Evolutionary conservation across 306 rosid genomes (phyloP).

Genomic region (Ormosia emarginata): DNA sequence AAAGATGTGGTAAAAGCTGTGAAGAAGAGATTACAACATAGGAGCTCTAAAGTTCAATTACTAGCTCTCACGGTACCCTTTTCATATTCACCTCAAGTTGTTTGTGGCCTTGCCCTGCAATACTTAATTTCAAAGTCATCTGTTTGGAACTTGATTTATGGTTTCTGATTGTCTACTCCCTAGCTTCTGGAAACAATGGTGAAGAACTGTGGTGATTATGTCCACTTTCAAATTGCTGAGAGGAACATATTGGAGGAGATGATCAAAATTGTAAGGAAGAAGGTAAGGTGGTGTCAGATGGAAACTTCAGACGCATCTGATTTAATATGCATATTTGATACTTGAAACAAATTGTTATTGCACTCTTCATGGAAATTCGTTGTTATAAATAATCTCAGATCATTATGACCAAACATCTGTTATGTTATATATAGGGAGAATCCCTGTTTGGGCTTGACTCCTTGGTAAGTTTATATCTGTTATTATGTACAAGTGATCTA

Average conservation of each 20-base stretch:
- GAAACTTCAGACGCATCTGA: slow-evolving; percentile 1
- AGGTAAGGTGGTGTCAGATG: slow-evolving; percentile 50
- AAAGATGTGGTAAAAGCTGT: slow-evolving; percentile 96
- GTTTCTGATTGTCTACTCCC: slow-evolving; percentile 26
- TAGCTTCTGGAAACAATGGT: slow-evolving; percentile 99
- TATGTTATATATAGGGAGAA: neutral
- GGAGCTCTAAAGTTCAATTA: slow-evolving; percentile 79
- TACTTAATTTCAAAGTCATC: neutral
- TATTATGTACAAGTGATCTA: neutral
- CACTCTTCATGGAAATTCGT: neutral
- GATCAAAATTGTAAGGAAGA: slow-evolving; percentile 90
- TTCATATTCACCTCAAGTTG: neutral
- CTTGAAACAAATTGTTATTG: neutral
- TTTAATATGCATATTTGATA: slow-evolving; percentile 20
- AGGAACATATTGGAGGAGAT: slow-evolving; percentile 84
- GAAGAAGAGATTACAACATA: slow-evolving; percentile 92
- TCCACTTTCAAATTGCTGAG: slow-evolving; percentile 92
- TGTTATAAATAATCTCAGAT: neutral
- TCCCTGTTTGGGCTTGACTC: neutral
- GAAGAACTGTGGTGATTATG: slow-evolving; percentile 93
- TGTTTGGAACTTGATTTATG: slow-evolving; percentile 27
- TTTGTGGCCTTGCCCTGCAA: neutral
- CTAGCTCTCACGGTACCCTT: slow-evolving; percentile 79
- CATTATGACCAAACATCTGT: neutral
- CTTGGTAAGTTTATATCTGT: neutral